Evolutionary conservation across 1,284 basidiomycete genomes (phyloP).

Genomic region (Boletus sp.): DNA sequence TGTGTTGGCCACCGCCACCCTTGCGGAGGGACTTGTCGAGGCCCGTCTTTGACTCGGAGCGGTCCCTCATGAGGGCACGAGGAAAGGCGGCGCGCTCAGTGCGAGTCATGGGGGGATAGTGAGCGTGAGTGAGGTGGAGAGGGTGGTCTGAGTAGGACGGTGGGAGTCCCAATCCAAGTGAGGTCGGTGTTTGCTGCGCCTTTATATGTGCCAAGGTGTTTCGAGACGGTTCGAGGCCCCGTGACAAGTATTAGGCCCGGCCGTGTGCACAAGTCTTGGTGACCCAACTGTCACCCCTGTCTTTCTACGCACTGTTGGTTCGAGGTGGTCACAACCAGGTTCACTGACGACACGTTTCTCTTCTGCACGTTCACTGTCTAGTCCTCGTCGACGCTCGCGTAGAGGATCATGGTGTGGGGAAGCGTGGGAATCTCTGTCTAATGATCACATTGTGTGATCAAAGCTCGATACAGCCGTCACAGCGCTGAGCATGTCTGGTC

Average conservation of each 20-base stretch:
- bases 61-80: slow-evolving; percentile 74
- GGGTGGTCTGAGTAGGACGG: neutral
- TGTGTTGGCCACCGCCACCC: slow-evolving; percentile 74
- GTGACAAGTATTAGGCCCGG: too few relatives aligned
- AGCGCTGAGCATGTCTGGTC: slow-evolving; percentile 10
- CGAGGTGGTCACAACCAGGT: too few relatives aligned
- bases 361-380: too few relatives aligned
- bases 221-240: slow-evolving; percentile 5
- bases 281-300: too few relatives aligned
- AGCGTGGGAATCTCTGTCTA: slow-evolving; percentile 26
- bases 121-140: neutral
- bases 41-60: slow-evolving; percentile 73
- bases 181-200: neutral
- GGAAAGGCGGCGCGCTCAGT: slow-evolving; percentile 72
- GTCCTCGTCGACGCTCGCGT: too few relatives aligned
- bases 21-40: slow-evolving; percentile 73
- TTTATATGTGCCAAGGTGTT: slow-evolving; percentile 20
- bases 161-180: neutral
- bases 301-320: too few relatives aligned
- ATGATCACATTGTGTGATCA: slow-evolving; percentile 7
- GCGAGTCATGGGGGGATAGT: slow-evolving; percentile 57
- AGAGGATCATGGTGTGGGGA: slow-evolving; percentile 32
- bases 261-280: too few relatives aligned
- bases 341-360: too few relatives aligned
- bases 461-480: neutral